Percentiles rank a stretch among this genome's conserved stretches.
Evolutionary conservation across 192 early-diverging fungal genomes (phyloP).

Genomic region (Haplosporangium gracile): DNA sequence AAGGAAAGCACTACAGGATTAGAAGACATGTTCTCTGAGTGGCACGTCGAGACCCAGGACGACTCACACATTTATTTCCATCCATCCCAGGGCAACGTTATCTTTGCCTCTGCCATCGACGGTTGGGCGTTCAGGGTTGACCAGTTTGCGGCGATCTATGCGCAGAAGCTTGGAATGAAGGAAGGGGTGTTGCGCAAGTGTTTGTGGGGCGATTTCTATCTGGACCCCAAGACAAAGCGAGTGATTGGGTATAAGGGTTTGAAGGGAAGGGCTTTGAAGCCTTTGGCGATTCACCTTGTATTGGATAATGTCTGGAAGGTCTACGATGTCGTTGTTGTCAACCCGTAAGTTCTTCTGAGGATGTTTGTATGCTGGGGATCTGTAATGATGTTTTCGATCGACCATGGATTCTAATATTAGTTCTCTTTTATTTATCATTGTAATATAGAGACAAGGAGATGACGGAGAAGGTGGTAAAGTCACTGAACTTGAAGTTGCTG

Average conservation of each 20-base stretch:
- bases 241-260: conserved; percentile 89
- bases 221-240: conserved; percentile 95
- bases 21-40: conserved; percentile 71
- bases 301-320: conserved; percentile 96
- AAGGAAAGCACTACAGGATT: conserved; percentile 38
- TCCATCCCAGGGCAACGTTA: conserved; percentile 95
- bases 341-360: conserved; percentile 60
- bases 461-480: conserved; percentile 92
- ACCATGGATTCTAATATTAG: conserved; percentile 15
- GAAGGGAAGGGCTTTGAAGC: conserved; percentile 87
- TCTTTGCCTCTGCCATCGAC: conserved; percentile 96
- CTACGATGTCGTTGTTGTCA: conserved; percentile 82
- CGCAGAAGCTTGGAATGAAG: conserved; percentile 88
- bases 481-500: conserved; percentile 89
- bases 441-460: conserved; percentile 76
- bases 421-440: not conserved
- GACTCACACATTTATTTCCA: conserved; percentile 97
- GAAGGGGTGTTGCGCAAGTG: conserved; percentile 81
- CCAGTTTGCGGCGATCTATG: conserved; percentile 94
- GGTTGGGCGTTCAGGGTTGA: conserved; percentile 98
- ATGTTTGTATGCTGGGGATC: not conserved
- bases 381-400: not conserved
- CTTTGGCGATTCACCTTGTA: conserved; percentile 97
- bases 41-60: conserved; percentile 91
- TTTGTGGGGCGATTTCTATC: conserved; percentile 98